Percentiles rank a stretch among this genome's conserved stretches.
Evolutionary conservation across 1,284 basidiomycete species (phyloP).

Genomic region (Ganoderma meredithae): DNA sequence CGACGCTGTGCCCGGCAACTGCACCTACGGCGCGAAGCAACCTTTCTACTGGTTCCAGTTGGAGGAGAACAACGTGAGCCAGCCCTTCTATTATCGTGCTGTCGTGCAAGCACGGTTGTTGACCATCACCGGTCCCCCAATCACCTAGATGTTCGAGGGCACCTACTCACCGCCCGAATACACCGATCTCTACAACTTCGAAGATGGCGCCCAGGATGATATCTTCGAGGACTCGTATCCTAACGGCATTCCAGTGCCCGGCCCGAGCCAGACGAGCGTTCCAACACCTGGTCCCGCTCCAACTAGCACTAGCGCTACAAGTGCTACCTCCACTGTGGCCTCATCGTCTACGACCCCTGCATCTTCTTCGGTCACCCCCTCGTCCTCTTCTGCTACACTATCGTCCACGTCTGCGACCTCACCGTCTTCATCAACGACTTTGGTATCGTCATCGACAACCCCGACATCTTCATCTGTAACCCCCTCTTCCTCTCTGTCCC

Average conservation of each 20-base stretch:
- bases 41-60: slow-evolving; percentile 73
- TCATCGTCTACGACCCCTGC: slow-evolving; percentile 7
- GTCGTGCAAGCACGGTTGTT: neutral
- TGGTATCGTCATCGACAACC: neutral
- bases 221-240: slow-evolving; percentile 60
- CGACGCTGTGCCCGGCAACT: slow-evolving; percentile 49
- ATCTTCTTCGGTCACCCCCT: neutral
- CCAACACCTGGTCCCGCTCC: slow-evolving; percentile 26
- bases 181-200: slow-evolving; percentile 65
- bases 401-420: neutral
- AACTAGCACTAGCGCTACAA: neutral
- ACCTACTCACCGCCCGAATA: slow-evolving; percentile 63
- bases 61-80: slow-evolving; percentile 43
- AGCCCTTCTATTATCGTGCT: neutral
- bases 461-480: neutral
- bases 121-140: neutral
- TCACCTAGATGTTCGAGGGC: slow-evolving; percentile 62
- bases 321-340: slow-evolving; percentile 1
- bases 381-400: neutral
- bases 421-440: neutral
- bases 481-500: slow-evolving; percentile 2
- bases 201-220: slow-evolving; percentile 68
- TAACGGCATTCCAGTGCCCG: slow-evolving; percentile 34
- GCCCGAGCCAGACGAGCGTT: slow-evolving; percentile 32
- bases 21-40: slow-evolving; percentile 73